Evolutionary conservation across 345 rosid genomes (phyloP), one percentile per base, ranked within the genome.

Genomic region (Pistacia integerrima): DNA sequence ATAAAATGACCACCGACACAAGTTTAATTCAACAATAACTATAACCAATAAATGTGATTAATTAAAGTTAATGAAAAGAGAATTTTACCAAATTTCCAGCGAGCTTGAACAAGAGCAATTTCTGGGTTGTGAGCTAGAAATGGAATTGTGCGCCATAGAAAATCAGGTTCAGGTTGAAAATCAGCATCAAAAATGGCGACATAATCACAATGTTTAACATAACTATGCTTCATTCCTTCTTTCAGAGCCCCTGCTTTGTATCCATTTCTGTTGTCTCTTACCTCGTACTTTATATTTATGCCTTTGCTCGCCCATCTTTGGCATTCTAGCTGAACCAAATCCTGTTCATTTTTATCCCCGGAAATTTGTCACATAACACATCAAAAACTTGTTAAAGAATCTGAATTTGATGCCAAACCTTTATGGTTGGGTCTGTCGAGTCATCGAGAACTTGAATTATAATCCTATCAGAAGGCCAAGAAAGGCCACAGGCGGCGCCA

Each of bases 171-270:
- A 0, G 98, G 94, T 51, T 92, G 94, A 81, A 92, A 94, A 80
- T 94, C 98, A 0, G 98, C 97, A 62, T 94, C 98, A 55, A 94
- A 94, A 78, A 94, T 93, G 46, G 89, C 92, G 0, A 93, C 97
- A 20, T 77, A 88, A 60, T 94, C 95, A 33, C 98, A 94, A 9
- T 73, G 82, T 2, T 89, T 91, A 4, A 88, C 97, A 56, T 94
- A 94, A 84, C 88, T 83, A 76, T 82, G 85, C 69, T 88, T 93
- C 97, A 92, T 92, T 38, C 98, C 98, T 78, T 87, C 90, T 38
- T 85, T 90, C 7, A 93, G 80, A 25, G 98, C 93, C 36, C 98
- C 97, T 1, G 97, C 92, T 79, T 90, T 93, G 84, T 85, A 92
- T 0, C 97, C 98, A 73, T 89, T 87, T 76, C 97, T 82, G 76